phyloP scores from a whole-genome alignment of 2,329 filamentous ascomycete species.

The Curvularia sp. region DNA sequence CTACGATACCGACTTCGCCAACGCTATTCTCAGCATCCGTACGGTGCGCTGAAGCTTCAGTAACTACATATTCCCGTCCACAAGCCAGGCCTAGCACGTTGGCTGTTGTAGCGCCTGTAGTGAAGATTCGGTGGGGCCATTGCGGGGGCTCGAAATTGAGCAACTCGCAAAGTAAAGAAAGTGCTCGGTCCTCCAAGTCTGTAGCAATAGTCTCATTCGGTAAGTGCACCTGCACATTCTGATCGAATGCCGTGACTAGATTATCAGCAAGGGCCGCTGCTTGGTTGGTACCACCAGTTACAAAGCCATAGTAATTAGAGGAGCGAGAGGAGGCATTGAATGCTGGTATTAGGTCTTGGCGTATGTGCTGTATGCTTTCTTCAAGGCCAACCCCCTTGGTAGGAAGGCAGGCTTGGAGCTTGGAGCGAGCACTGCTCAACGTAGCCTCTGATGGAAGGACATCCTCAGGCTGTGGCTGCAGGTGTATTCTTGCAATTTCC shows the following conservation, averaged over 20 bases:
- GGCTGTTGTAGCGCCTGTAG: conserved; percentile 73
- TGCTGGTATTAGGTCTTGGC: conserved; percentile 59
- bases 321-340: conserved; percentile 69
- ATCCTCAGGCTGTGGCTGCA: conserved; percentile 23
- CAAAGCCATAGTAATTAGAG: conserved; percentile 76
- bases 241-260: conserved; percentile 79
- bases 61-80: conserved; percentile 73
- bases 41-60: conserved; percentile 52
- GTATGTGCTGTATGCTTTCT: conserved; percentile 54
- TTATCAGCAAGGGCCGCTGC: conserved; percentile 84
- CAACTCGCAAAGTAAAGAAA: conserved; percentile 73
- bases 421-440: conserved; percentile 43
- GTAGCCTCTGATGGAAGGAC: conserved; percentile 47
- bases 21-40: conserved; percentile 54
- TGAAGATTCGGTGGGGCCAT: conserved; percentile 80
- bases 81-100: conserved; percentile 71
- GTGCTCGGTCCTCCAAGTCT: conserved; percentile 74
- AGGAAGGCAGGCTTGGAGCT: conserved; percentile 51
- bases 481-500: conserved; percentile 36
- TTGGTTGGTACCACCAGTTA: conserved; percentile 81
- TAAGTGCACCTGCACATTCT: conserved; percentile 85
- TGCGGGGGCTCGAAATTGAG: conserved; percentile 63
- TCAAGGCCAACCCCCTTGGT: conserved; percentile 54
- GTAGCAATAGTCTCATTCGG: conserved; percentile 77
- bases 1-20: conserved; percentile 73